phyloP scores from a whole-genome alignment of 345 rosid species.

The Adansonia digitata region DNA sequence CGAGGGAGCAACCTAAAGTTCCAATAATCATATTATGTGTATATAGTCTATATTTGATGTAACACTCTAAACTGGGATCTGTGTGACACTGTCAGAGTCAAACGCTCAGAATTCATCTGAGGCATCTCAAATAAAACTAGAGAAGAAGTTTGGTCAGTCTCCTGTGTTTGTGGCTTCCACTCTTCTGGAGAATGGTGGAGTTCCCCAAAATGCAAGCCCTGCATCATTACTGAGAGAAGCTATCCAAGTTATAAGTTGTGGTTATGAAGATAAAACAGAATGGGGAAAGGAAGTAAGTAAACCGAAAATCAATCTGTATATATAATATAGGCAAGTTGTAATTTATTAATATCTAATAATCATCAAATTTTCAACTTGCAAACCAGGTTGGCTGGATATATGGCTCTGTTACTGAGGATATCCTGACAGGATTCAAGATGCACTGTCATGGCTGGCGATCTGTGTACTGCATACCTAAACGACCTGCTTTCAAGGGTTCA shows the following conservation, averaged over 20 bases:
- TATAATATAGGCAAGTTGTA: neutral
- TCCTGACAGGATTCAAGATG: slow-evolving; percentile 94
- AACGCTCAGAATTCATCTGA: slow-evolving; percentile 49
- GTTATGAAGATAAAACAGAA: slow-evolving; percentile 97
- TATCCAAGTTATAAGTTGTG: slow-evolving; percentile 96
- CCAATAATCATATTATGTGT: neutral
- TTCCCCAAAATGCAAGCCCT: slow-evolving; percentile 59
- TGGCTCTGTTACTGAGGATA: slow-evolving; percentile 94
- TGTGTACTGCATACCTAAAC: slow-evolving; percentile 88
- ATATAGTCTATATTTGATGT: neutral
- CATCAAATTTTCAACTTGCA: slow-evolving; percentile 5
- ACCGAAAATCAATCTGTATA: neutral
- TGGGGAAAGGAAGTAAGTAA: slow-evolving; percentile 96
- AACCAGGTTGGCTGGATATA: slow-evolving; percentile 93
- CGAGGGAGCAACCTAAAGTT: neutral
- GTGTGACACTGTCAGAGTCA: slow-evolving; percentile 31
- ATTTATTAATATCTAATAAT: slow-evolving; percentile 1
- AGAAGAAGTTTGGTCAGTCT: slow-evolving; percentile 93
- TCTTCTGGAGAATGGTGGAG: slow-evolving; percentile 72
- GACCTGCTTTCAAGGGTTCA: slow-evolving; percentile 90
- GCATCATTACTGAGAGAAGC: slow-evolving; percentile 85
- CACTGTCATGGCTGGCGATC: slow-evolving; percentile 99
- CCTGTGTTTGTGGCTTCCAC: slow-evolving; percentile 84
- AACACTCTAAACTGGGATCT: neutral
- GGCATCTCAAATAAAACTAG: slow-evolving; percentile 55